Evolutionary conservation across 768 basidiomycete species (phyloP).

Genomic region (Artomyces pyxidatus): DNA sequence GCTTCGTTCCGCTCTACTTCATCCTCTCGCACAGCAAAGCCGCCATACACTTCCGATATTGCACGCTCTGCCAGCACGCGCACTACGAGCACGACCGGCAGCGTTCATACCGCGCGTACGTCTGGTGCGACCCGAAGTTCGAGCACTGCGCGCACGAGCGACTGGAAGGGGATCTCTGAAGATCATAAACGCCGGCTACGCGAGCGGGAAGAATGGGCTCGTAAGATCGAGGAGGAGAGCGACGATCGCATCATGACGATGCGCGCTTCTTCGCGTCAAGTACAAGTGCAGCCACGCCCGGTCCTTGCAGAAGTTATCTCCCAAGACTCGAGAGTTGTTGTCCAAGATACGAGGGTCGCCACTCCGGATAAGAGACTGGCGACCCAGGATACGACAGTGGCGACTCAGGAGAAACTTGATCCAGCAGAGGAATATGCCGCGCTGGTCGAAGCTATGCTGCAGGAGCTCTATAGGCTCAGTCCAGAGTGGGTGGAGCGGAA

Average conservation of each 20-base stretch:
- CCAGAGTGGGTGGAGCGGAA: conserved; percentile 16
- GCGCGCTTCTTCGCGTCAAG: neutral
- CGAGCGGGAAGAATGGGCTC: conserved; percentile 2
- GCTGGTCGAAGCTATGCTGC: conserved; percentile 13
- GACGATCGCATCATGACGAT: neutral
- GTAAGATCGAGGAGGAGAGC: neutral
- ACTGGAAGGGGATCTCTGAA: neutral
- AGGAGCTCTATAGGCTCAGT: conserved; percentile 13
- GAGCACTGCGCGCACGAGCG: neutral
- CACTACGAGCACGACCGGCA: neutral
- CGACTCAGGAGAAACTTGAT: neutral
- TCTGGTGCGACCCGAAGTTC: neutral
- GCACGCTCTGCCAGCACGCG: neutral
- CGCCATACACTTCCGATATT: neutral
- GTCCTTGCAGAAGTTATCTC: neutral
- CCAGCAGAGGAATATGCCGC: conserved; percentile 9
- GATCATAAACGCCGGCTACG: neutral
- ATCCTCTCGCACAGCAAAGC: neutral
- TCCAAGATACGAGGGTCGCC: neutral
- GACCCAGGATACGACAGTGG: neutral
- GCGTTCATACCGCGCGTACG: neutral
- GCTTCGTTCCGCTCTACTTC: neutral
- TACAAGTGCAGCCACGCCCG: neutral
- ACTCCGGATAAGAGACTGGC: neutral
- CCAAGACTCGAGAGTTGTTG: neutral